phyloP scores from a whole-genome alignment of 1,139 yeast species.

The Hanseniaspora gamundiae region DNA sequence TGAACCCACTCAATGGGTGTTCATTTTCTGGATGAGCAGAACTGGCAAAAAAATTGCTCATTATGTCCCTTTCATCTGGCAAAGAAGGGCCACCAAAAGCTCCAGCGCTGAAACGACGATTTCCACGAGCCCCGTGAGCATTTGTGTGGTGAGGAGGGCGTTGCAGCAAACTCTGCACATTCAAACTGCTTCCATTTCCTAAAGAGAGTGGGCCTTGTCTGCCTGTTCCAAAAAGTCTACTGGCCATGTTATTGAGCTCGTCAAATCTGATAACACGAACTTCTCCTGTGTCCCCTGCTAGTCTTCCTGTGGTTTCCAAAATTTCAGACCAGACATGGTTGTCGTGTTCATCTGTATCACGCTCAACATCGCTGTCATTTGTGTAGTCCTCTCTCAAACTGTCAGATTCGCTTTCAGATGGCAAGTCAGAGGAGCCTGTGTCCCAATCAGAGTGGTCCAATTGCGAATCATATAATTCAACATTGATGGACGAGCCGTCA shows the following conservation, averaged over 20 bases:
- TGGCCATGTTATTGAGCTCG: background rate
- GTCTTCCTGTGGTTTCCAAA: background rate
- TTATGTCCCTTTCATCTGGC: background rate
- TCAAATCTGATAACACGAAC: background rate
- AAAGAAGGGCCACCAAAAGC: background rate
- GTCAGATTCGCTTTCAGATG: conserved; percentile 20
- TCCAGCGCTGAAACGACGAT: background rate
- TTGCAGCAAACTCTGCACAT: background rate
- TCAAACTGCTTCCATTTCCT: background rate
- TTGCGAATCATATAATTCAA: conserved; percentile 26
- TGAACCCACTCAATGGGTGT: background rate
- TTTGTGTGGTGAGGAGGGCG: background rate
- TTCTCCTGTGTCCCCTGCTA: background rate
- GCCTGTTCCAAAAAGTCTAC: background rate
- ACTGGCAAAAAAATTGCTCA: background rate
- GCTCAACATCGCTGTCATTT: conserved; percentile 11
- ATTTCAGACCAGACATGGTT: conserved; percentile 15
- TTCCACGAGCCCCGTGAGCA: background rate
- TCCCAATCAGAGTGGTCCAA: conserved; percentile 27
- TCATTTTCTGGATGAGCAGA: background rate
- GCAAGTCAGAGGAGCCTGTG: conserved; percentile 23
- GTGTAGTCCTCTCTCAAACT: conserved; percentile 11
- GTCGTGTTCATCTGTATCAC: conserved; percentile 20
- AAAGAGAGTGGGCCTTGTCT: background rate
- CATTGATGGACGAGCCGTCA: conserved; percentile 20